Evolutionary conservation across 1,284 basidiomycete species (phyloP).

Genomic region (Ganoderma lucidum): DNA sequence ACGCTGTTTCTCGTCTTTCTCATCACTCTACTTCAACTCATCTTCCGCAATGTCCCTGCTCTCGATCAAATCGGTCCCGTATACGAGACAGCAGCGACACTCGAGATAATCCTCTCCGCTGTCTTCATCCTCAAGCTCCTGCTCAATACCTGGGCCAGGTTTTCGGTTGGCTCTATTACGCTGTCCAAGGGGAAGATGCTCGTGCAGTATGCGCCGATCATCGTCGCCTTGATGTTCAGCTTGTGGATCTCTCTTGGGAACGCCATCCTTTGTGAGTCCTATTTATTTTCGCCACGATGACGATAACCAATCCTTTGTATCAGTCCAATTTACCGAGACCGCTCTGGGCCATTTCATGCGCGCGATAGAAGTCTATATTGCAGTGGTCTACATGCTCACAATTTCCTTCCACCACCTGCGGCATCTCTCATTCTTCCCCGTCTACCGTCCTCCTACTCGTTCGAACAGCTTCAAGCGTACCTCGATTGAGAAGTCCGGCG

Average conservation of each 20-base stretch:
- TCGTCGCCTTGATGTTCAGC: slow-evolving; percentile 61
- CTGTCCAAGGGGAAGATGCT: slow-evolving; percentile 53
- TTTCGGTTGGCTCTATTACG: slow-evolving; percentile 36
- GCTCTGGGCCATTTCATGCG: slow-evolving; percentile 75
- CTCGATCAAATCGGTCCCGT: slow-evolving; percentile 55
- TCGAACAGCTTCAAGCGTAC: slow-evolving; percentile 18
- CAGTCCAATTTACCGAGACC: slow-evolving; percentile 75
- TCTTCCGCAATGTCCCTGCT: slow-evolving; percentile 64
- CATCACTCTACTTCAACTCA: slow-evolving; percentile 63
- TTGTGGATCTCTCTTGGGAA: slow-evolving; percentile 63
- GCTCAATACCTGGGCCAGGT: slow-evolving; percentile 59
- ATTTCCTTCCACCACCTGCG: slow-evolving; percentile 54
- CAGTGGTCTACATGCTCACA: slow-evolving; percentile 65
- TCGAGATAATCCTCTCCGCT: slow-evolving; percentile 65
- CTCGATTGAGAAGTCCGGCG: slow-evolving; percentile 23
- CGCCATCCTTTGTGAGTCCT: slow-evolving; percentile 63
- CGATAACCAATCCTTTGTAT: neutral
- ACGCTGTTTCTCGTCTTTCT: slow-evolving; percentile 53
- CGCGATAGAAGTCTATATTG: slow-evolving; percentile 69
- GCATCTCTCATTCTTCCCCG: slow-evolving; percentile 30
- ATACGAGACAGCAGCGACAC: slow-evolving; percentile 63
- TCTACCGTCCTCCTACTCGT: slow-evolving; percentile 19
- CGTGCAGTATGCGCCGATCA: slow-evolving; percentile 57
- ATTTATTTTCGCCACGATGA: neutral
- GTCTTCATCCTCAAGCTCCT: slow-evolving; percentile 70